Base-by-base conservation (phyloP, 306 rosid species). In the Cicer cuneatum region DNA sequence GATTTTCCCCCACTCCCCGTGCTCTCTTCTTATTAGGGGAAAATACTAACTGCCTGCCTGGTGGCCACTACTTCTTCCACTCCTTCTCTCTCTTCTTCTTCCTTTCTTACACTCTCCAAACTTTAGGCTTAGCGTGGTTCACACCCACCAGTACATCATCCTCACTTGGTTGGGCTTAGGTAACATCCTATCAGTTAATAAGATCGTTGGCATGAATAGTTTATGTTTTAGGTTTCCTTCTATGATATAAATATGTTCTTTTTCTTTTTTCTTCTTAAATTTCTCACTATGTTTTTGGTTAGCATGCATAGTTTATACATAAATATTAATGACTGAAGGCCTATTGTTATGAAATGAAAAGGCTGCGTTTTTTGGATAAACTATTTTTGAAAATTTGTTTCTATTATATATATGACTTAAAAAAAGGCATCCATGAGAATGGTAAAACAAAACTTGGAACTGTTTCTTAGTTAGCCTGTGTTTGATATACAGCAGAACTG, bases 401-500 rank as follows among this genome's bases (percentile, higher is more conserved):
- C 48, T 37, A 19, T 10, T 24, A 39, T n/a, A 40, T 10, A 39
- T 29, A 16, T 69, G 35, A 69, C 47, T 69, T 41, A 45, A 52
- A 61, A 71, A 35, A 14, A 21, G 19, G 51, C 15, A 69, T 54
- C 41, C 51, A 18, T 38, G 24, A 37, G 43, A 67, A 59, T 37
- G 40, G 12, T 45, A 16, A 33, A 47, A 57, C 69, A 71, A 53
- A 45, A 75, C 54, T 51, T 69, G 77, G 59, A 74, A 16, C 19
- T 68, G 33, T 51, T 71, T 53, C 10, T 71, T 38, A 19, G 35
- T 33, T 8, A 62, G 48, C 16, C 5, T 29, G 64, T 58, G 41
- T 33, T 12, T 58, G 64, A 0, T 29, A 58, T 58, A 16, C 41
- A 5, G 41, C 7, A 5, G 41, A 58, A 58, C 65, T 41, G 35